These are phyloP conservation scores for Nasturtium officinale DNA, from an alignment of 345 rosid species.

Conservation along the genomic window DNA sequence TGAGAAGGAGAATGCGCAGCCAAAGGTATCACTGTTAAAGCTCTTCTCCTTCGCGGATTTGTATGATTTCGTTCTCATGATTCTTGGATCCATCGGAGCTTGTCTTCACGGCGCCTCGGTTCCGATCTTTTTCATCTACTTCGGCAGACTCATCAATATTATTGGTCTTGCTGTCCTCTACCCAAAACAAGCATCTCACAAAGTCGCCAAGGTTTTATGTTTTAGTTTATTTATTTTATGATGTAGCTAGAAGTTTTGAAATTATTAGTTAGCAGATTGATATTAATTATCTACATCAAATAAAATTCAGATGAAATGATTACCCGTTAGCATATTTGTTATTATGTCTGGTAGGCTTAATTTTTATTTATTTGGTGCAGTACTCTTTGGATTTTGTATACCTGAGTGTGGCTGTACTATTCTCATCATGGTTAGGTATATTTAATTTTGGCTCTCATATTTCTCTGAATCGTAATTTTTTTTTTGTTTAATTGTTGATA, in stretches of 20 bases:
- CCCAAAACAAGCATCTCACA: slow-evolving; percentile 77
- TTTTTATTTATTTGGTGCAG: slow-evolving; percentile 51
- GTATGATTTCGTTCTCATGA: slow-evolving; percentile 79
- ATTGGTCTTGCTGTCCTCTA: slow-evolving; percentile 79
- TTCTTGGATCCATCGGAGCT: slow-evolving; percentile 86
- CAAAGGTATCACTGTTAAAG: slow-evolving; percentile 62
- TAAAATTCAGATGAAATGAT: not conserved
- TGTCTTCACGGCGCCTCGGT: slow-evolving; percentile 89
- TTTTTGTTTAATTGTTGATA: not conserved
- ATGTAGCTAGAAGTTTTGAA: not conserved
- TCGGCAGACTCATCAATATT: slow-evolving; percentile 77
- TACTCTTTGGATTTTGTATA: slow-evolving; percentile 96
- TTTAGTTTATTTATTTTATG: not conserved
- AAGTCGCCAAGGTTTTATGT: slow-evolving; percentile 77
- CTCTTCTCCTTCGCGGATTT: slow-evolving; percentile 81
- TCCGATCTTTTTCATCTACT: slow-evolving; percentile 89
- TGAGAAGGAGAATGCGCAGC: slow-evolving; percentile 25
- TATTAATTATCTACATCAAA: not conserved
- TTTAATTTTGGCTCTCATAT: not conserved
- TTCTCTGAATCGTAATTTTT: not conserved
- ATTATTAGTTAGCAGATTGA: not conserved
- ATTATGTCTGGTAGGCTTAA: not conserved
- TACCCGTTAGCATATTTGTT: not conserved
- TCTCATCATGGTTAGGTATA: slow-evolving; percentile 92
- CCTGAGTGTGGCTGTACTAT: slow-evolving; percentile 80